These are phyloP conservation scores for Mortierella polycephala DNA, from an alignment of 371 early-diverging fungal species.

Conservation along the genomic window DNA sequence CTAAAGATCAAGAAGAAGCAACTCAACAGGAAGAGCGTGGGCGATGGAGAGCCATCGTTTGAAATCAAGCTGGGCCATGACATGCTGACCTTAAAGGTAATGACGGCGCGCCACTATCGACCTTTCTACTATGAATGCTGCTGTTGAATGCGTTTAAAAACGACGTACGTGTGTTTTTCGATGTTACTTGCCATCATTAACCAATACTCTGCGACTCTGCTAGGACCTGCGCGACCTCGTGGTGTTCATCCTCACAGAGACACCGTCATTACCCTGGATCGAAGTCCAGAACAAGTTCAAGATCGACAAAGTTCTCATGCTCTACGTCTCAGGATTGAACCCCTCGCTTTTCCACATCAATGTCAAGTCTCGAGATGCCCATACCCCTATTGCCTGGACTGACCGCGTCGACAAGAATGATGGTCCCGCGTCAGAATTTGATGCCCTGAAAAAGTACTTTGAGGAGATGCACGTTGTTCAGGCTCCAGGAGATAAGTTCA, in stretches of 20 bases:
- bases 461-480: conserved; percentile 26
- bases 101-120: background rate
- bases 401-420: conserved; percentile 12
- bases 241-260: conserved; percentile 43
- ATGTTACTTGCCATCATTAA: background rate
- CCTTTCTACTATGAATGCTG: background rate
- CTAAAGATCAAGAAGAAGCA: conserved; percentile 37
- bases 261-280: conserved; percentile 40
- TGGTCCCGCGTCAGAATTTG: conserved; percentile 25
- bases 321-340: conserved; percentile 46
- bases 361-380: conserved; percentile 21
- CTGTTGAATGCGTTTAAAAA: background rate
- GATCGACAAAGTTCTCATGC: conserved; percentile 42
- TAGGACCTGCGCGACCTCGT: conserved; percentile 51
- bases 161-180: background rate
- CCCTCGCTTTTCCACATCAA: conserved; percentile 36
- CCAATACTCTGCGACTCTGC: too few species aligned
- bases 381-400: conserved; percentile 19
- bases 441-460: conserved; percentile 18
- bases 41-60: conserved; percentile 33
- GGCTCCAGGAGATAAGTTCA: conserved; percentile 35
- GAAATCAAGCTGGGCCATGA: conserved; percentile 30
- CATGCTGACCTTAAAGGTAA: conserved; percentile 32
- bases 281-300: conserved; percentile 42
- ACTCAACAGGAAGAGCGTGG: conserved; percentile 28